Base-by-base conservation (phyloP, 139 green algal genomes). In the Tetradesmus obliquus region DNA sequence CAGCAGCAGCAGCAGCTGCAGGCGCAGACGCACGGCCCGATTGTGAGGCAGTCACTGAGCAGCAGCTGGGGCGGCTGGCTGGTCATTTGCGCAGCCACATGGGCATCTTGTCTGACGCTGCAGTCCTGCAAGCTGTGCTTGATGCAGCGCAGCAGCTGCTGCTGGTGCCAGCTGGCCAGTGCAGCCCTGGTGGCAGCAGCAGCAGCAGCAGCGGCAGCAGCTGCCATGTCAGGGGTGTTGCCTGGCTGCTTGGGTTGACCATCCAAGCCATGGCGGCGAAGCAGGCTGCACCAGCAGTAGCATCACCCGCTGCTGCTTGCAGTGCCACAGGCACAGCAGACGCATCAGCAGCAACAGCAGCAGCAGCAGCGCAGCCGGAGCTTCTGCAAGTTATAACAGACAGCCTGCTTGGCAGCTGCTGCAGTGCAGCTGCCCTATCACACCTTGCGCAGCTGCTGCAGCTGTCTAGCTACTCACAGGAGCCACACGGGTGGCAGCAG, bases 401-500 rank as follows among this genome's bases (percentile, higher is more conserved):
- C 62, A 72, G 10, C 62, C 62, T 72, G 10, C 62, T 72, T 72
- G 7, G 79, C 79, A 83, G 7, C 79, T 22, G 24, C 55, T 88
- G 83, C 20, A 55, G 17, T 53, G 55, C 57, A 76, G 55, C 20
- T 4, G 10, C 79, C 57, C 55, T 79, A 20, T 57, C 58, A 15
- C 53, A 55, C 24, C 17, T 69, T 17, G 22, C 60, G 22, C n/a
- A 60, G 60, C 58, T 88, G 84, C 84, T 60, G 84, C 84, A 88
- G 58, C 83, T 72, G 51, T 71, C 22, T 45, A 17, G 12, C 3
- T 71, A 72, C 55, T 22, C 55, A 66, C 15, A 7, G 12, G 72
- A n/a, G 54, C 17, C 45, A 12, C 12, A 20, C 3, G 5, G 15
- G 15, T 55, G 58, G 82, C 22, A 53, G 22, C 72, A 53, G 20